Base-by-base conservation (phyloP, 148 eudicot species). In the Heliosperma pusillum region DNA sequence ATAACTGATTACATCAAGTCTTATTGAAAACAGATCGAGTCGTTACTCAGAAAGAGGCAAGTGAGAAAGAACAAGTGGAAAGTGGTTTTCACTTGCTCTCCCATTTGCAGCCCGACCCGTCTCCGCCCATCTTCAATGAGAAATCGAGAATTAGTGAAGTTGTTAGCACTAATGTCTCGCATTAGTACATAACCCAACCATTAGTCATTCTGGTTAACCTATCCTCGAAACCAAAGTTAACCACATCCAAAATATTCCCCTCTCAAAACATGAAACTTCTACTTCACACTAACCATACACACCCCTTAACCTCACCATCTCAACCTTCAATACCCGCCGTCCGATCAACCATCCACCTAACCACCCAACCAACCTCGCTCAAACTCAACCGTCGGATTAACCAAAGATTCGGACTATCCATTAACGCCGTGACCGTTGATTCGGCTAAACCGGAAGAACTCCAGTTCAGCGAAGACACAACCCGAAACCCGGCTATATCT, bases 401-500 rank as follows among this genome's bases (percentile, higher is more conserved):
- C 50, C 83, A 78, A 45, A 66, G 79, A 36, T 16, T 79, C 65
- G 68, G 80, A 42, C 27, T 80, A 47, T 69, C 80, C 25, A 30
- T 78, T 5, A 89, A 78, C 57, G 86, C 93, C 9, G 80, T 85
- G 66, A 67, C 78, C 52, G 47, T 68, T 0, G 90, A 88, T 81
- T 84, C 90, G 15, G 68, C 71, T 2, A 61, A 66, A 36, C 19
- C 73, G 9, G 88, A 78, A 25, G 78, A 85, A 4, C 73, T 78
- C 22, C 89, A 86, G 59, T 77, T 81, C 13, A 22, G 60, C 2
- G 86, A 85, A 71, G 45, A 82, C 7, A 71, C 75, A 25, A 59
- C 77, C 40, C 88, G 87, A 27, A 93, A 90, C 52, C 96, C 96
- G 47, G 75, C 89, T n/a, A 12, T 90, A 0, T 92, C 97, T 36